A percentile compares a stretch with the other conserved stretches of the same genome.
These are phyloP conservation scores for Entamoeba dispar DNA, from an alignment of 208 protist species.

Conservation along the genomic window DNA sequence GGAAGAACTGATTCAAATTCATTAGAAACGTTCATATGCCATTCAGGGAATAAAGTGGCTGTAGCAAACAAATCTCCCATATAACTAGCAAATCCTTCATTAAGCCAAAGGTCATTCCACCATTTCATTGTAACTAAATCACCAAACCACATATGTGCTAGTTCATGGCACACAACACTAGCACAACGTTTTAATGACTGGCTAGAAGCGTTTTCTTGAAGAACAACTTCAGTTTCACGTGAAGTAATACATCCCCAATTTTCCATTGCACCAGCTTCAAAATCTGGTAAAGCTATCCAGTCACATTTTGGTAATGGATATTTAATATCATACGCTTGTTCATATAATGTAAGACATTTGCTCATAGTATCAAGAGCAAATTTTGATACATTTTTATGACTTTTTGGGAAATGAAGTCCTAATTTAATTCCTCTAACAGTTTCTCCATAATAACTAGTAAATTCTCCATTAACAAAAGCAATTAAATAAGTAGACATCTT, in stretches of 20 bases:
- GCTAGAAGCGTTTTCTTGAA: conserved; percentile 31
- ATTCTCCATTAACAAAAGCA: conserved; percentile 67
- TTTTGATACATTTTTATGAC: conserved; percentile 37
- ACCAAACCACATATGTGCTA: conserved; percentile 52
- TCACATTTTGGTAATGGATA: conserved; percentile 75
- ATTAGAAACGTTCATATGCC: conserved; percentile 29
- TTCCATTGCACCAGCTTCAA: conserved; percentile 55
- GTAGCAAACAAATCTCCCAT: conserved; percentile 47
- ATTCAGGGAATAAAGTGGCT: conserved; percentile 24
- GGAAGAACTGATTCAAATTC: conserved; percentile 39
- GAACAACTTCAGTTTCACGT: conserved; percentile 57
- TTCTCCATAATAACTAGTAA: conserved; percentile 49
- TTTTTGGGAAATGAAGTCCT: conserved; percentile 34
- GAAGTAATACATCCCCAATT: conserved; percentile 75
- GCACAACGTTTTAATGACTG: conserved; percentile 43
- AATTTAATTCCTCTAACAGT: background rate
- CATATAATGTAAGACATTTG: conserved; percentile 34
- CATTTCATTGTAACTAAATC: conserved; percentile 85
- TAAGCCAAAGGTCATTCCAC: conserved; percentile 88
- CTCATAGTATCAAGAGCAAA: conserved; percentile 53
- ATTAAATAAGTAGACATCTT: conserved; percentile 79
- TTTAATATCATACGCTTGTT: conserved; percentile 52
- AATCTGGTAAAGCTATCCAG: conserved; percentile 69
- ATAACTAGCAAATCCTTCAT: conserved; percentile 90
- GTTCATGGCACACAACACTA: conserved; percentile 66